A percentile compares a stretch with the other conserved stretches of the same genome.
These are phyloP conservation scores for Lipomyces sp. DNA, from an alignment of 805 yeast species.

Conservation along the genomic window DNA sequence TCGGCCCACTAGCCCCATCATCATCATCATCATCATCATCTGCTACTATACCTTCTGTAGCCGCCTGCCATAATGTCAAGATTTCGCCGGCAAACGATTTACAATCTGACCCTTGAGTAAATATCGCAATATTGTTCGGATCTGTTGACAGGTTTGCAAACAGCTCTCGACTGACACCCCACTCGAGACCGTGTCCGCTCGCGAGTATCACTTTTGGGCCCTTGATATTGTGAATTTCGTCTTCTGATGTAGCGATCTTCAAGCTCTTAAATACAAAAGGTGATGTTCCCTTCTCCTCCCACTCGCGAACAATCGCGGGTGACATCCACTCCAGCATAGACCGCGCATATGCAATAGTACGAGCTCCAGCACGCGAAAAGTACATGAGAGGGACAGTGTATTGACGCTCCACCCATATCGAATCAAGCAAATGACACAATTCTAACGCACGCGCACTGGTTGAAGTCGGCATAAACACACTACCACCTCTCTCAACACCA, in stretches of 20 bases:
- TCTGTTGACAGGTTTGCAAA: slow-evolving; percentile 55
- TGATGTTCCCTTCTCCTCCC: slow-evolving; percentile 73
- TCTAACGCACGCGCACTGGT: slow-evolving; percentile 83
- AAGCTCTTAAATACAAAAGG: slow-evolving; percentile 79
- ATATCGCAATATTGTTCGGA: slow-evolving; percentile 66
- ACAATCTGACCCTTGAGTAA: slow-evolving; percentile 67
- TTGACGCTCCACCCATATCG: slow-evolving; percentile 55
- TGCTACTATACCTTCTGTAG: slow-evolving; percentile 4
- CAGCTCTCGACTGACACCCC: slow-evolving; percentile 58
- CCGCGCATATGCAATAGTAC: slow-evolving; percentile 77
- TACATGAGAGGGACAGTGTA: slow-evolving; percentile 67
- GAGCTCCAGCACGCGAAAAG: slow-evolving; percentile 77
- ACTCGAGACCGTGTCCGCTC: slow-evolving; percentile 66
- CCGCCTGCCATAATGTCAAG: slow-evolving; percentile 42
- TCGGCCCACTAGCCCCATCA: slow-evolving; percentile 1
- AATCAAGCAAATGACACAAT: slow-evolving; percentile 72
- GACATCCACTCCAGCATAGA: slow-evolving; percentile 97
- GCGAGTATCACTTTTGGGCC: slow-evolving; percentile 72
- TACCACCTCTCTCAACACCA: slow-evolving; percentile 57
- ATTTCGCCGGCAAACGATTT: slow-evolving; percentile 57
- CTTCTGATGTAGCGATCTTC: slow-evolving; percentile 64
- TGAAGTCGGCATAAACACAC: slow-evolving; percentile 81
- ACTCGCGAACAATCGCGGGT: slow-evolving; percentile 76
- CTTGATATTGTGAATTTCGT: slow-evolving; percentile 44
- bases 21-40: slow-evolving; percentile 3